A percentile compares a stretch with the other conserved stretches of the same genome.
Conservation (phyloP, 129 eudicot genomes). For the Artemisia argyi region DNA sequence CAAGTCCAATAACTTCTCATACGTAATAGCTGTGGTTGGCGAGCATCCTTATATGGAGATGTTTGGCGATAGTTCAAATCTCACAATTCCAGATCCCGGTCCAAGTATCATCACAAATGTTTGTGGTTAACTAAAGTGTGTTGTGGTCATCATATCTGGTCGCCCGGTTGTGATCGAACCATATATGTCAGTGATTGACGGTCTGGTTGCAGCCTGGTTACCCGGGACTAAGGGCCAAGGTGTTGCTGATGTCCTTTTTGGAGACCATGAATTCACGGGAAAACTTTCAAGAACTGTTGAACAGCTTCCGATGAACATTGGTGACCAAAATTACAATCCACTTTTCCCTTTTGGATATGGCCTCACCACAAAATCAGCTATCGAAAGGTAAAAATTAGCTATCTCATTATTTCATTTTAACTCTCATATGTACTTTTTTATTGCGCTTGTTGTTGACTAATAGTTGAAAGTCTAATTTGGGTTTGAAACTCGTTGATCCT, state of each 20-base stretch:
- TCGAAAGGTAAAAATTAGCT: slow-evolving; percentile 25
- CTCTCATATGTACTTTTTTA: background rate
- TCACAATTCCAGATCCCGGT: slow-evolving; percentile 61
- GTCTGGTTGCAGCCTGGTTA: slow-evolving; percentile 79
- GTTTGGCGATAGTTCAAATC: slow-evolving; percentile 61
- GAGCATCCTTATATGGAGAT: slow-evolving; percentile 68
- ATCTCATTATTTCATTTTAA: background rate
- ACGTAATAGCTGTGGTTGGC: slow-evolving; percentile 64
- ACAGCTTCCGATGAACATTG: slow-evolving; percentile 70
- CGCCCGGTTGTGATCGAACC: slow-evolving; percentile 68
- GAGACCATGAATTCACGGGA: slow-evolving; percentile 59
- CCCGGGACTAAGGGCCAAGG: slow-evolving; percentile 76
- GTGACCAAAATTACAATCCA: slow-evolving; percentile 60
- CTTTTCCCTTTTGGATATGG: slow-evolving; percentile 68
- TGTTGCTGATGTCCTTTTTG: slow-evolving; percentile 71
- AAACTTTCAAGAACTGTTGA: slow-evolving; percentile 55
- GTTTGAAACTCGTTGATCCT: background rate
- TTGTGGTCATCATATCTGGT: slow-evolving; percentile 60
- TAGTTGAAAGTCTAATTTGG: no score
- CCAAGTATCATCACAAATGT: slow-evolving; percentile 52
- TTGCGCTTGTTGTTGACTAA: no score
- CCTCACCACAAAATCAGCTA: slow-evolving; percentile 38
- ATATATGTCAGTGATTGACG: slow-evolving; percentile 50
- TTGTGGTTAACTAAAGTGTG: slow-evolving; percentile 53
- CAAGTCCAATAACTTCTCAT: slow-evolving; percentile 46